A percentile compares a stretch with the other conserved stretches of the same genome.
Conservation (phyloP, 805 yeast genomes). For the Zygosaccharomyces kombuchaensis region DNA sequence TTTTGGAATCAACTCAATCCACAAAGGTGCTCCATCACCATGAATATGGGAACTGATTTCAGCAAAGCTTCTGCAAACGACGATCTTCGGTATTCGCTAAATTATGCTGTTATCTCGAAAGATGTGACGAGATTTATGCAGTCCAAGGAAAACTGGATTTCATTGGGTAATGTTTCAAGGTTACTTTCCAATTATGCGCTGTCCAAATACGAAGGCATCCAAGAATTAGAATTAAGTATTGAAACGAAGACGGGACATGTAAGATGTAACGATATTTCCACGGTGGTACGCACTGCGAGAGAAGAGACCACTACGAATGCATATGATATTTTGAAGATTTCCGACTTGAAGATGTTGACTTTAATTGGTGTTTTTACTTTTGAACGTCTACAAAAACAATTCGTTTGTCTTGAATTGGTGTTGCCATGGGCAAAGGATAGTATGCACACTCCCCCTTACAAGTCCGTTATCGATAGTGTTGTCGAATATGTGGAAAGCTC, state of each 20-base stretch:
- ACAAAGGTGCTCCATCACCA: constrained; percentile 61
- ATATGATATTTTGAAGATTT: constrained; percentile 37
- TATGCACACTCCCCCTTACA: constrained; percentile 18
- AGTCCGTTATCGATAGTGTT: constrained; percentile 47
- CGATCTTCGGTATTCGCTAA: constrained; percentile 75
- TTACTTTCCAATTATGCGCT: constrained; percentile 44
- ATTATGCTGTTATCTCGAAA: constrained; percentile 80
- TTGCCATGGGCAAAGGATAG: constrained; percentile 39
- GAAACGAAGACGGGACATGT: constrained; percentile 28
- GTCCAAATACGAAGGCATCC: constrained; percentile 29
- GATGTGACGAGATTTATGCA: constrained; percentile 52
- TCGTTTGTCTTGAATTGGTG: constrained; percentile 53
- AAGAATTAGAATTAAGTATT: constrained; percentile 18
- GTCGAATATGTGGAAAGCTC: constrained; percentile 66
- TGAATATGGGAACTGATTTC: constrained; percentile 62
- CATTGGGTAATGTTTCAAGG: constrained; percentile 41
- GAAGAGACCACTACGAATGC: neutral
- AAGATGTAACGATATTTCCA: constrained; percentile 31
- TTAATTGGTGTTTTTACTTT: constrained; percentile 92
- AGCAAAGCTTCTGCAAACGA: constrained; percentile 72
- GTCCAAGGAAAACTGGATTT: constrained; percentile 35
- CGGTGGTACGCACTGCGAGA: constrained; percentile 9
- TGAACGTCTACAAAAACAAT: constrained; percentile 79
- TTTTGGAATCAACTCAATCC: constrained; percentile 66
- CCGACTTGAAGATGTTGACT: constrained; percentile 56